Evolutionary conservation across 331 rosid species (phyloP), one percentile per base, ranked within the genome.

Genomic region (Spiraea crenata): DNA sequence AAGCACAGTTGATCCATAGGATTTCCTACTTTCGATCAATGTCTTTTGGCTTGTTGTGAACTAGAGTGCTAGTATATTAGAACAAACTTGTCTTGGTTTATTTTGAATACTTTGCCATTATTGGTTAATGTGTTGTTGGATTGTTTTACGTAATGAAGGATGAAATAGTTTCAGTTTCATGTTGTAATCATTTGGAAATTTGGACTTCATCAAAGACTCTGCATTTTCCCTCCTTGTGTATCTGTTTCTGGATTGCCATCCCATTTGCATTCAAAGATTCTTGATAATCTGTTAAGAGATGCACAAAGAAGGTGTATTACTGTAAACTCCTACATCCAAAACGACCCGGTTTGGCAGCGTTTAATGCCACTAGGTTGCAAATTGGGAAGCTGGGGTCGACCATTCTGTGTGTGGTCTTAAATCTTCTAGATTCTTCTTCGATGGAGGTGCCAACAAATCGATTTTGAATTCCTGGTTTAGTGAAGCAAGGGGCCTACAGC

Each of bases 1-100:
- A 19, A 76, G 82, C 65, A 80, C 82, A 58, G 82, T 80, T 10
- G 84, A 80, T 14, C 71, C 78, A 39, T 83, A 83, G 80, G 59
- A 63, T 69, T 42, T 52, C 17, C 58, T 72, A 17, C 69, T 49
- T 10, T 4, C 15, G 20, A 25, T 50, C 40, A 19, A 16, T 34
- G 74, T 45, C 46, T 13, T 69, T 41, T 25, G 34, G 46, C 31
- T 65, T 54, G 48, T 63, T 39, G 14, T 45, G 62, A 76, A 54
- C 73, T 70, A 67, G 70, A 50, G 17, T 74, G 65, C 52, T 37
- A 17, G 40, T 42, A 19, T 56, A 54, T 8, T 15, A 15, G 56
- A 54, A 50, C 51, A 48, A 31, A 42, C 57, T 58, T 62, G 17
- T 48, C 16, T 63, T 67, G 67, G 50, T 72, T 68, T 49, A 42